These are phyloP conservation scores for Oryza longistaminata DNA, from an alignment of 176 grass and related monocot species.

Conservation along the genomic window DNA sequence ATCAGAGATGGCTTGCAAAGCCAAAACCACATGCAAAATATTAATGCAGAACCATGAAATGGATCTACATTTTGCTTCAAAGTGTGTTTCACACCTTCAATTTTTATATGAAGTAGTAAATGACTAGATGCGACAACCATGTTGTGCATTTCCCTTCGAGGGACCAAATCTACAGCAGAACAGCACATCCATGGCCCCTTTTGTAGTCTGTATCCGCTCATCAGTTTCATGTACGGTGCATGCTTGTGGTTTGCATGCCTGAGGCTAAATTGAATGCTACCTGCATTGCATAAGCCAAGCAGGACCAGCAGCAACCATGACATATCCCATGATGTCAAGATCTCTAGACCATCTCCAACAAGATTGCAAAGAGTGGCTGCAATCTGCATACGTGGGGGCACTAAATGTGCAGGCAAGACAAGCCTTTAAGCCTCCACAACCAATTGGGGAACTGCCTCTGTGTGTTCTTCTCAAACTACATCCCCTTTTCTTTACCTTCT, in stretches of 20 bases:
- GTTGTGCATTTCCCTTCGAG: not conserved
- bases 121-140: not conserved
- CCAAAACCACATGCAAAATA: not conserved
- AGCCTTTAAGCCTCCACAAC: slow-evolving; percentile 22
- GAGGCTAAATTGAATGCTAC: slow-evolving; percentile 3
- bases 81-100: not conserved
- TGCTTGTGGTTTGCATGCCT: not conserved
- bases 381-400: slow-evolving; percentile 13
- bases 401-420: slow-evolving; percentile 37
- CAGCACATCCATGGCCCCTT: not conserved
- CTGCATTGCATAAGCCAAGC: not conserved
- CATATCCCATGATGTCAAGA: slow-evolving; percentile 32
- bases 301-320: slow-evolving; percentile 14
- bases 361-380: slow-evolving; percentile 18
- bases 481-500: not conserved
- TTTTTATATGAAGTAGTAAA: not conserved
- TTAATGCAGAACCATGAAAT: not conserved
- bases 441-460: not conserved
- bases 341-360: slow-evolving; percentile 4
- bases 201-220: not conserved
- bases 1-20: not conserved
- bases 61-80: not conserved
- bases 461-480: not conserved
- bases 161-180: not conserved
- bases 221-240: not conserved